Base-by-base conservation (phyloP, 2,329 filamentous ascomycete species). In the Lojkania enalia region DNA sequence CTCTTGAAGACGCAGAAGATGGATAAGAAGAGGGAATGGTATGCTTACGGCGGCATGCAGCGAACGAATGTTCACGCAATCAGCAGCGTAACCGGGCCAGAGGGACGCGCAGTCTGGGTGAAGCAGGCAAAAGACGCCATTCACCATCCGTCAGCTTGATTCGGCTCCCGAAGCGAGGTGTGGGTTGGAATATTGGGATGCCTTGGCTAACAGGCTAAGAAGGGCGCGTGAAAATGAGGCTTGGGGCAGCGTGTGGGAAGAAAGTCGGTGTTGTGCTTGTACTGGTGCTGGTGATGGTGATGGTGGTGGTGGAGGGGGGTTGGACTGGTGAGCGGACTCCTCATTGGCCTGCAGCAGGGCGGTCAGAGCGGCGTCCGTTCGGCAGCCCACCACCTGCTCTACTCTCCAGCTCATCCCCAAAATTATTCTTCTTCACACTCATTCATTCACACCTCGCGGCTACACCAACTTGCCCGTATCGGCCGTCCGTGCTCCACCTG, bases 31-130 rank as follows among this genome's bases (percentile, higher is more conserved):
- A 30, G 30, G 16, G 35, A 20, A 13, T 7, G 35, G 37, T 40
- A 20, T 37, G 23, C 41, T 27, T 13, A 14, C 16, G 33, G 16
- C 15, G 16, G 7, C n/a, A 18, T 21, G 16, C 15, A 35, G 18
- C 47, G 49, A 58, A 54, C 53, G 43, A 58, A 53, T 44, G 60
- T 64, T 63, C 58, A 55, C 61, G 58, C 59, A 59, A 52, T 47
- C 48, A 52, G 45, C 49, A 43, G n/a, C 54, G 30, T 16, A 33
- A 33, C 9, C 9, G 16, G 6, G 7, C 7, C n/a, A 6, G 30
- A 51, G 51, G 16, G 46, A 53, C 43, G 54, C 55, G 51, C 39
- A 56, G 38, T 44, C 48, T 35, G 37, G 37, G 51, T 20, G 35
- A 39, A 42, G 48, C 37, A 44, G 45, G 29, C n/a, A n/a, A n/a